Evolutionary conservation across 805 yeast genomes (phyloP), one percentile per base, ranked within the genome.

Genomic region (Yarrowia porcina): DNA sequence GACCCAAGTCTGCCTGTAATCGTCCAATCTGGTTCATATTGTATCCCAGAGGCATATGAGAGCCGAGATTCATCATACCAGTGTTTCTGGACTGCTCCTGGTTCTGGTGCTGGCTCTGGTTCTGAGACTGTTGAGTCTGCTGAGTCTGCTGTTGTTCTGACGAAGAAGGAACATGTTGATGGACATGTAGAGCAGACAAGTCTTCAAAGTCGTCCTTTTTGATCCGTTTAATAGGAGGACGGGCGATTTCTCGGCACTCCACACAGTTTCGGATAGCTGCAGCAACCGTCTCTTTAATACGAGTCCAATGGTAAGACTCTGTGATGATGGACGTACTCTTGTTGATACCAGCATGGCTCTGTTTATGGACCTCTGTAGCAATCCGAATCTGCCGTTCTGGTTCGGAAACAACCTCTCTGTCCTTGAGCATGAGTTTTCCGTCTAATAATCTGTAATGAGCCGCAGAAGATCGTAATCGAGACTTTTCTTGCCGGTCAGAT

Each of bases 221-320:
- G 30, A 65, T 44, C 12, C 71, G 61, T 36, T 68, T 69, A 30
- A 69, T 68, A 15, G 67, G 67, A 11, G 71, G 72, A 8, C 74
- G 67, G 49, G 70, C 64, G 39, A 75, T 70, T 65, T 84, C 86
- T 38, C 87, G 78, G 73, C 98, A 93, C 57, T 84, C 87, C 1
- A 80, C 77, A 72, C 98, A 94, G 65, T 84, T 82, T 62, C 86
- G 79, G 61, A 92, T 85, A 1, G 90, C 93, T 30, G 84, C 83
- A 0, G 88, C 85, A 1, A 89, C 97, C 0, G 97, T 90, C 63
- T 84, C 90, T 74, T 94, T 92, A 66, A 93, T 88, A 59, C 96
- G 82, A 1, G 90, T 83, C 97, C 98, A 93, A 73, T 90, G 96
- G 68, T 88, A 93, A 67, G 83, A 82, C 66, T 88, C 94, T 1